A percentile compares a stretch with the other conserved stretches of the same genome.
phyloP scores from a whole-genome alignment of 2,329 filamentous ascomycete genomes.

The Periconia sp. region DNA sequence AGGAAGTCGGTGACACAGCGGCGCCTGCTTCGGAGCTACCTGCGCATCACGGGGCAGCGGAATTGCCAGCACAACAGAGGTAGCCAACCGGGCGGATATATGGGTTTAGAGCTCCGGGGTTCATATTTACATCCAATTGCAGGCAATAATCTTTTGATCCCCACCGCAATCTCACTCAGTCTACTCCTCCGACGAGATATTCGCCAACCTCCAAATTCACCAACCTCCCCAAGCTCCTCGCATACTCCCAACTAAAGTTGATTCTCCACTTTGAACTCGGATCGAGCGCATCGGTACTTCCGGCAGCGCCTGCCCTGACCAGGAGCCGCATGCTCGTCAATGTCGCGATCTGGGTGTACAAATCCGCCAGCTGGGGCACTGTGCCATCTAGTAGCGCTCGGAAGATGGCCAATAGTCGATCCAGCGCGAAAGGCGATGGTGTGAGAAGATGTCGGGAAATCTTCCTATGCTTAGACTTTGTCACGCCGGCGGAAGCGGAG shows the following conservation, averaged over 20 bases:
- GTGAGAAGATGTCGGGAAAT: conserved; percentile 79
- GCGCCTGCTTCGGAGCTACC: not conserved
- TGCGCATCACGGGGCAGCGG: not conserved
- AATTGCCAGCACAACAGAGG: not conserved
- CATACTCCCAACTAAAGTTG: conserved; percentile 79
- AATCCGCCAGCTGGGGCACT: conserved; percentile 52
- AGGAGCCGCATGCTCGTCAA: conserved; percentile 73
- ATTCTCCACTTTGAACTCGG: conserved; percentile 76
- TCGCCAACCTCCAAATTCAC: conserved; percentile 81
- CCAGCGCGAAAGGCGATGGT: conserved; percentile 76
- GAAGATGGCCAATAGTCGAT: conserved; percentile 80
- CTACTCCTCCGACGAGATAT: conserved; percentile 52
- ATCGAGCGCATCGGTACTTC: conserved; percentile 68
- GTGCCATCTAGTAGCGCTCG: conserved; percentile 64
- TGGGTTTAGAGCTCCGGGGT: too few relatives aligned
- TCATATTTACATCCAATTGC: too few relatives aligned
- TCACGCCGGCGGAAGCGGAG: conserved; percentile 21
- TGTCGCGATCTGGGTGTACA: conserved; percentile 68
- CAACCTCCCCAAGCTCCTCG: conserved; percentile 71
- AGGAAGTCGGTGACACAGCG: not conserved
- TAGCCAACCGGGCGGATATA: too few relatives aligned
- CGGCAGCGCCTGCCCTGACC: conserved; percentile 65
- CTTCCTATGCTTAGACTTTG: conserved; percentile 65
- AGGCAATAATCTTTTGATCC: too few relatives aligned
- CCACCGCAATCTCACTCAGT: too few relatives aligned